Conservation (phyloP, 1,284 basidiomycete species). For the Apiotrichum domesticum region DNA sequence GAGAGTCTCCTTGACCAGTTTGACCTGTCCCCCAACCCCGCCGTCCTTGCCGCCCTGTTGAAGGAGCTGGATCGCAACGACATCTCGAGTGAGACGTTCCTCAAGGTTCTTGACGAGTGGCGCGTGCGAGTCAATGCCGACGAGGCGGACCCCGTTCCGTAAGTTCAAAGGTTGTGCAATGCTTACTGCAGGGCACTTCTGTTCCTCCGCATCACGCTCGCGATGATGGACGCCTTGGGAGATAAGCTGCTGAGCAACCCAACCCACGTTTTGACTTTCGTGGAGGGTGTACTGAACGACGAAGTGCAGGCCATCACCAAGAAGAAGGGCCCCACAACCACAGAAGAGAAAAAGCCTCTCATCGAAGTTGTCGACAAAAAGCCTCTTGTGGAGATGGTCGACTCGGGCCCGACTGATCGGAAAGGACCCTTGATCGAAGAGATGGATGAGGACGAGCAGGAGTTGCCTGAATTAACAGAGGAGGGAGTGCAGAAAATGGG, state of each 20-base stretch:
- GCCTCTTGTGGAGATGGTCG: constrained; percentile 3
- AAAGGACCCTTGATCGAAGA: constrained; percentile 18
- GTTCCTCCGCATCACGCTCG: constrained; percentile 67
- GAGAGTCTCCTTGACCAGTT: constrained; percentile 56
- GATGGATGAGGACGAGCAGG: constrained; percentile 16
- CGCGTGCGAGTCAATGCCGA: constrained; percentile 45
- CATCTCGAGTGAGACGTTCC: constrained; percentile 64
- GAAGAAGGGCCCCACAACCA: background rate
- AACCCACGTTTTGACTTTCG: constrained; percentile 66
- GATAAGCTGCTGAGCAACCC: constrained; percentile 62
- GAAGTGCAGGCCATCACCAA: constrained; percentile 11
- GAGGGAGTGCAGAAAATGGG: constrained; percentile 45
- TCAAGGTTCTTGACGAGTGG: constrained; percentile 65
- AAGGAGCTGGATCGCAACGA: constrained; percentile 62
- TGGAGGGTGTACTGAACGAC: constrained; percentile 60
- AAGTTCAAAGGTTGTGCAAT: background rate
- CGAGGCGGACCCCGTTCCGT: constrained; percentile 43
- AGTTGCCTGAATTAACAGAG: constrained; percentile 16
- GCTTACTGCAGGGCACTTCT: constrained; percentile 51
- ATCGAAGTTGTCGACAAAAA: constrained; percentile 1
- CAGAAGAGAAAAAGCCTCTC: constrained; percentile 3
- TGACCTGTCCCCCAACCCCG: constrained; percentile 65
- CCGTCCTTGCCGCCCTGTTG: constrained; percentile 59
- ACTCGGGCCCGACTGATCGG: background rate
- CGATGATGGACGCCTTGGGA: constrained; percentile 66